Evolutionary conservation across 495 filamentous ascomycete genomes (phyloP).

Genomic region (Beverwykella pulmonaria): DNA sequence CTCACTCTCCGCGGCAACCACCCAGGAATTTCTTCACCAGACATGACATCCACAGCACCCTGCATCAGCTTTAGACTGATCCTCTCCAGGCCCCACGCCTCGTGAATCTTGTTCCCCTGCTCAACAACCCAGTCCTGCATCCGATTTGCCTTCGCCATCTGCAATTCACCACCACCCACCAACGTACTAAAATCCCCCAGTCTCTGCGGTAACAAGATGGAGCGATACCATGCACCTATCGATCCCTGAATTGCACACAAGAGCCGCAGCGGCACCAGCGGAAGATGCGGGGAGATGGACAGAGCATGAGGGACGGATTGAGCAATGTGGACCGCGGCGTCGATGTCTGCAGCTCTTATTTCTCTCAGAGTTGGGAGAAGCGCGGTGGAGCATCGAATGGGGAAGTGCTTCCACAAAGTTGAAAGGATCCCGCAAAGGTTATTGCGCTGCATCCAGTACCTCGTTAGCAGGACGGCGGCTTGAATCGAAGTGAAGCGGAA

Average conservation of each 20-base stretch:
- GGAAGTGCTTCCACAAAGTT: constrained; percentile 3
- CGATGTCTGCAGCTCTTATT: neutral
- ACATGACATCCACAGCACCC: neutral
- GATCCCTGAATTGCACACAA: neutral
- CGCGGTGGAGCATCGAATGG: neutral
- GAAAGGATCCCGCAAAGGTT: neutral
- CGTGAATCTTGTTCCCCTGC: constrained; percentile 1
- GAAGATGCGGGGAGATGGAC: neutral
- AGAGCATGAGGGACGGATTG: neutral
- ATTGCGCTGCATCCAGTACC: constrained; percentile 10
- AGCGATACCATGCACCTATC: constrained; percentile 2
- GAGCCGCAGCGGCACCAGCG: constrained; percentile 9
- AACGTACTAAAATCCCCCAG: neutral
- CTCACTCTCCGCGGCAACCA: neutral
- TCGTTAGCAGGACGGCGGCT: neutral
- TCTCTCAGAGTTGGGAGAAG: neutral
- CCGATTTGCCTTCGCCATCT: neutral
- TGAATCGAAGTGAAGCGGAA: constrained; percentile 4
- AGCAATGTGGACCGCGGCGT: constrained; percentile 4
- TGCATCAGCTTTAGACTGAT: neutral
- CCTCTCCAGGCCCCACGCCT: neutral
- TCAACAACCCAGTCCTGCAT: constrained; percentile 13
- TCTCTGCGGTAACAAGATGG: neutral
- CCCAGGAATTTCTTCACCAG: constrained; percentile 6
- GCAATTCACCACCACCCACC: neutral